These are phyloP conservation scores for Litsea cubeba DNA, from an alignment of 164 flowering plant species.

Conservation along the genomic window DNA sequence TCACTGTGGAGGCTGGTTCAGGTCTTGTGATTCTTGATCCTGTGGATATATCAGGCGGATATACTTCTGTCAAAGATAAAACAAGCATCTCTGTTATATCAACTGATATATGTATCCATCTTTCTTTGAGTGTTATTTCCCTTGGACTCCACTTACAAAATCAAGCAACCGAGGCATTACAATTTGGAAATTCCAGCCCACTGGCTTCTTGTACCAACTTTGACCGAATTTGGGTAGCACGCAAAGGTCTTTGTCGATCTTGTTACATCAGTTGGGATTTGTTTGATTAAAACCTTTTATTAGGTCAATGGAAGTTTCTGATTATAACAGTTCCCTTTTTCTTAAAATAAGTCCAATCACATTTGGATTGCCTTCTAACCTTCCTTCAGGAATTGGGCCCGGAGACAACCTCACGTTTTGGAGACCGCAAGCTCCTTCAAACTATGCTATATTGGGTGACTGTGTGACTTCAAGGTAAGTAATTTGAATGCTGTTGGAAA, in stretches of 20 bases:
- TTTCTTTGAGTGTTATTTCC: constrained; percentile 78
- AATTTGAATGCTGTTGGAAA: too few relatives aligned
- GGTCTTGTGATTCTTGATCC: constrained; percentile 92
- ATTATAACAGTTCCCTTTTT: neutral
- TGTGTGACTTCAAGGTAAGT: constrained; percentile 91
- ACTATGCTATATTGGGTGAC: constrained; percentile 93
- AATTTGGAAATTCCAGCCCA: constrained; percentile 75
- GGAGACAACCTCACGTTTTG: constrained; percentile 70
- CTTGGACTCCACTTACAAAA: constrained; percentile 75
- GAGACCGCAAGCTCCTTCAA: constrained; percentile 96
- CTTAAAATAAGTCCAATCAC: neutral
- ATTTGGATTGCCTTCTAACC: neutral
- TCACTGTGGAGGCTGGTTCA: constrained; percentile 92
- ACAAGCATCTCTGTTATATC: constrained; percentile 73
- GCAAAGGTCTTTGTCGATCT: constrained; percentile 47
- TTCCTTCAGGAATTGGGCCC: constrained; percentile 53
- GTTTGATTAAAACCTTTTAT: neutral
- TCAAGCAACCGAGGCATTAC: constrained; percentile 72
- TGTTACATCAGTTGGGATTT: neutral
- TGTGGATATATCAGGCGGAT: constrained; percentile 86
- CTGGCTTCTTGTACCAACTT: constrained; percentile 75
- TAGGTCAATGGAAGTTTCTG: neutral
- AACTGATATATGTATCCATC: constrained; percentile 74
- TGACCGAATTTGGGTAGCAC: constrained; percentile 81
- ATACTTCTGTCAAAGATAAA: constrained; percentile 87